Evolutionary conservation across 2,329 filamentous ascomycete species (phyloP), one percentile per base, ranked within the genome.

Genomic region (Neobulgaria alba): DNA sequence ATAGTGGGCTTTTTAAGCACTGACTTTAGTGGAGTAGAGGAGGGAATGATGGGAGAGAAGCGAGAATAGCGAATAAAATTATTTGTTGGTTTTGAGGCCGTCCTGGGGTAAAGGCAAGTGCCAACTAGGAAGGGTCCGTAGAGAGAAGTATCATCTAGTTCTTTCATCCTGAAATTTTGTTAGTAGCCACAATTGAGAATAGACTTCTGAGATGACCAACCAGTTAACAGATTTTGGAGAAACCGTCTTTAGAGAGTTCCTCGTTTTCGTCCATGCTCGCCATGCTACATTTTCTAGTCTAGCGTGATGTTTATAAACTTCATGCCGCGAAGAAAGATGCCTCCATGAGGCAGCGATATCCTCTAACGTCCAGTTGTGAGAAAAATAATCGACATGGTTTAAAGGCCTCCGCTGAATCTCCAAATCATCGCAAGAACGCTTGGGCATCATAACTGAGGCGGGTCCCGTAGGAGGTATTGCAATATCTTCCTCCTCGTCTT

Each of bases 321-420:
- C 79, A 54, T 82, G 73, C 55, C 86, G 84, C 19, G 84, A 81
- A 12, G 89, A 79, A 53, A 96, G 86, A 59, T 94, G 92, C 58
- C 88, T 81, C 92, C 92, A 96, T 1, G 90, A 95, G 4, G 85
- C 82, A 89, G 89, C 96, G 12, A 96, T 93, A 63, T 98, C 92
- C 63, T 96, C 90, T 63, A 96, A 89, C 47, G 76, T 79, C 92
- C 92, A 98, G 49, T 93, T 80, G 59, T 96, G 86, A 14, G 89
- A 94, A 29, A 96, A 72, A 59, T 96, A 98, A 66, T 98, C 96
- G 44, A 98, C 65, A 45, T 96, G 90, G 41, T 86, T 75, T 12
- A 88, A 78, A 2, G 79, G 80, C 52, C 64, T 54, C 67, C 77
- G 53, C 71, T 77, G 33, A 69, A 20, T 18, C 75, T 38, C 71